These are phyloP conservation scores for Pythium phragmitis DNA, from an alignment of 352 stramenopile genomes.

Conservation along the genomic window DNA sequence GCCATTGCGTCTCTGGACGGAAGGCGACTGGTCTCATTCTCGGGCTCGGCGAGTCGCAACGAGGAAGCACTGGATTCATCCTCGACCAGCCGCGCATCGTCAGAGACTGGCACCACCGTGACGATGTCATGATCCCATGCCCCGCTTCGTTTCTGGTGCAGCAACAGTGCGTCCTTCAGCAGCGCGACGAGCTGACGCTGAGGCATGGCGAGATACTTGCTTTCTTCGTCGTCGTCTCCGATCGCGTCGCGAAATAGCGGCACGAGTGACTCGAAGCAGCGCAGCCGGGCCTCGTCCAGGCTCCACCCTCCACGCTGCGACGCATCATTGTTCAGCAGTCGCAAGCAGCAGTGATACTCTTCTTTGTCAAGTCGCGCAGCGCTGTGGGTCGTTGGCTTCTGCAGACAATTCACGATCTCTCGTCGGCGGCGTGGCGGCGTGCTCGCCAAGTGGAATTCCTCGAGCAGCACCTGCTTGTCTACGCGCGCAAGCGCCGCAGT, in stretches of 20 bases:
- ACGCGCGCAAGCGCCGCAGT: slow-evolving; percentile 21
- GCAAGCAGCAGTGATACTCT: slow-evolving; percentile 21
- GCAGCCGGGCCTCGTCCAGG: slow-evolving; percentile 38
- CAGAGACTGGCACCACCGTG: slow-evolving; percentile 1
- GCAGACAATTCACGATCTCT: slow-evolving; percentile 20
- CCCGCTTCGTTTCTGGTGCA: slow-evolving; percentile 9
- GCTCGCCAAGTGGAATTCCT: slow-evolving; percentile 26
- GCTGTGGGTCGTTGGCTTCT: background rate
- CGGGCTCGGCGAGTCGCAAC: slow-evolving; percentile 8
- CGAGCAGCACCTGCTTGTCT: slow-evolving; percentile 41
- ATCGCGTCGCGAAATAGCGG: slow-evolving; percentile 46
- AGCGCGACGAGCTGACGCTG: slow-evolving; percentile 39
- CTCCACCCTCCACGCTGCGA: slow-evolving; percentile 13
- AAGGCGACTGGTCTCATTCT: background rate
- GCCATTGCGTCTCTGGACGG: background rate
- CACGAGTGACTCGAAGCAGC: slow-evolving; percentile 47
- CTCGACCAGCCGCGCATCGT: background rate
- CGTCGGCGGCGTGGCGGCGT: background rate
- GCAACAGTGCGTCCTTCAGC: slow-evolving; percentile 38
- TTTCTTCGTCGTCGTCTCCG: slow-evolving; percentile 31
- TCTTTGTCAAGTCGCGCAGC: slow-evolving; percentile 2
- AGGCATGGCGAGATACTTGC: slow-evolving; percentile 50
- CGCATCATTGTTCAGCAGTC: slow-evolving; percentile 5
- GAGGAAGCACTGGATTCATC: background rate
- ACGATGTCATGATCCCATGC: background rate